Conservation (phyloP, 805 yeast species). For the Ogataea minuta region DNA sequence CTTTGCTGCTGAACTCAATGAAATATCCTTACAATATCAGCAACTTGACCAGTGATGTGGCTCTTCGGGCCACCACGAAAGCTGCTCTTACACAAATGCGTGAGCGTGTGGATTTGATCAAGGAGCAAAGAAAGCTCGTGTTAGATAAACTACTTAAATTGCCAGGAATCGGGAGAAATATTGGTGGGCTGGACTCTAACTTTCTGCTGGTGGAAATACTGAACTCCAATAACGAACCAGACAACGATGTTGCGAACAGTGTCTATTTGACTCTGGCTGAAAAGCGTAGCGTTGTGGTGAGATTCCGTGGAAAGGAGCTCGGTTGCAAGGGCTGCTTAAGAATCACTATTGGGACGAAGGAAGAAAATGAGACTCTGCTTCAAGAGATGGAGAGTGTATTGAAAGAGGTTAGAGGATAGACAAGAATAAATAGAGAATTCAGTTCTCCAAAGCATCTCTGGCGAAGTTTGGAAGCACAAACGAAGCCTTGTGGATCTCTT, state of each 20-base stretch:
- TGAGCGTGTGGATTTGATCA: constrained; percentile 46
- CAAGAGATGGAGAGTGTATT: constrained; percentile 29
- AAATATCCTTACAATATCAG: constrained; percentile 96
- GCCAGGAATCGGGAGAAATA: constrained; percentile 64
- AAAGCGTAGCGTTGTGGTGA: constrained; percentile 73
- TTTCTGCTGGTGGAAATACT: constrained; percentile 75
- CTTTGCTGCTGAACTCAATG: constrained; percentile 76
- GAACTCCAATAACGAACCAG: constrained; percentile 60
- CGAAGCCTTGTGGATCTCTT: constrained; percentile 80
- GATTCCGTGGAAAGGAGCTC: constrained; percentile 87
- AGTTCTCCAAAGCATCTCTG: constrained; percentile 35
- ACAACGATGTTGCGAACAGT: constrained; percentile 60
- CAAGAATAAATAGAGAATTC: not conserved
- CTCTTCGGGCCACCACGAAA: constrained; percentile 64
- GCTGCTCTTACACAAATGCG: constrained; percentile 62
- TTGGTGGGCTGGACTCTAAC: constrained; percentile 87
- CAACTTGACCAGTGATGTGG: constrained; percentile 71
- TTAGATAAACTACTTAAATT: constrained; percentile 52
- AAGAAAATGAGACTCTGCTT: constrained; percentile 64
- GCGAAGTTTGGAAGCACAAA: constrained; percentile 95
- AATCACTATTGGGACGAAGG: constrained; percentile 79
- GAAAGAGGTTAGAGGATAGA: constrained; percentile 10
- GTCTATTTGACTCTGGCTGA: constrained; percentile 72
- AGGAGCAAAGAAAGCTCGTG: constrained; percentile 53
- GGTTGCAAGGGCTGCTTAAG: constrained; percentile 89